Percentiles rank a stretch among this genome's conserved stretches.
Evolutionary conservation across 2,329 filamentous ascomycete genomes (phyloP).

Genomic region (Pseudohalonectria lignicola): DNA sequence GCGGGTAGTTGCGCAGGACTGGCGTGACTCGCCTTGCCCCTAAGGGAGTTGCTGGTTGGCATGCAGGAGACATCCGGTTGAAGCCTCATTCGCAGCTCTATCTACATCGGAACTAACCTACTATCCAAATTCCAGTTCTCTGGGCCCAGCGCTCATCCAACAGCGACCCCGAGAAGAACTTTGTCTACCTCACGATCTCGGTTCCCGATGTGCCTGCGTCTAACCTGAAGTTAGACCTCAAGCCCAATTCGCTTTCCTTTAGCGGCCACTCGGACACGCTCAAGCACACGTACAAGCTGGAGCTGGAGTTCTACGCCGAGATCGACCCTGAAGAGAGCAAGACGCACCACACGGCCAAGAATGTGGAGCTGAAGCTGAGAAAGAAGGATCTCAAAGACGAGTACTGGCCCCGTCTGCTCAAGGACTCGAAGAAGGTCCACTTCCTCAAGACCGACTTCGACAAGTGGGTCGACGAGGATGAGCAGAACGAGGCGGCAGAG

Average conservation of each 20-base stretch:
- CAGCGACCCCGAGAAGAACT: constrained; percentile 76
- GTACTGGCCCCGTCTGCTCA: constrained; percentile 92
- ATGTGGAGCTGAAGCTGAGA: constrained; percentile 76
- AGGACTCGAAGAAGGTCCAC: constrained; percentile 81
- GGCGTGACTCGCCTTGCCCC: no score
- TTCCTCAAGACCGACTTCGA: constrained; percentile 97
- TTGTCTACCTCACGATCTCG: constrained; percentile 84
- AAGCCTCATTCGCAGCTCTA: not conserved
- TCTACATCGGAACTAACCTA: not conserved
- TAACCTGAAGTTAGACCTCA: constrained; percentile 73
- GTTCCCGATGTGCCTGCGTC: constrained; percentile 72
- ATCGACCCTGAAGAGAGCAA: constrained; percentile 80
- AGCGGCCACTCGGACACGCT: constrained; percentile 72
- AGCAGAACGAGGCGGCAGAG: constrained; percentile 83
- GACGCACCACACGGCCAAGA: constrained; percentile 78
- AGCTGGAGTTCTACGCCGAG: constrained; percentile 80
- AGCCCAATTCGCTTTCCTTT: constrained; percentile 68
- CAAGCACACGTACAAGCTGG: constrained; percentile 77
- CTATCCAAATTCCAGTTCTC: constrained; percentile 50
- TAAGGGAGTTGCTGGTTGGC: no score
- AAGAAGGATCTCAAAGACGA: constrained; percentile 95
- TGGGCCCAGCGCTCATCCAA: constrained; percentile 94
- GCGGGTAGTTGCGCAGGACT: no score
- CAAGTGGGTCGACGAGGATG: constrained; percentile 98
- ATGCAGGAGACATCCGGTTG: not conserved